Conservation (phyloP, 1,139 yeast species). For the Lodderomyces pseudojiufengensis region DNA sequence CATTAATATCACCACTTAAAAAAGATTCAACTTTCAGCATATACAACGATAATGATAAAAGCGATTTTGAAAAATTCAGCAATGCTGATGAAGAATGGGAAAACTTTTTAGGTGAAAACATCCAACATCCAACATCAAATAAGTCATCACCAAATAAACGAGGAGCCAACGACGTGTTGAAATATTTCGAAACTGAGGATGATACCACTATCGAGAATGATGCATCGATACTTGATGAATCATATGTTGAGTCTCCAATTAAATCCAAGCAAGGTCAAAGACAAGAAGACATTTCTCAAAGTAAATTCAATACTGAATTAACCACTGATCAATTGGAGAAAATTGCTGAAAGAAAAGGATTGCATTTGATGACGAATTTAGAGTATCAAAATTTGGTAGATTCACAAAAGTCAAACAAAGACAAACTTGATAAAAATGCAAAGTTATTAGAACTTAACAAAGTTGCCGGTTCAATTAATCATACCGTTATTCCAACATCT, state of each 20-base stretch:
- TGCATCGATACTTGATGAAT: neutral
- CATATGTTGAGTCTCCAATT: conserved; percentile 2
- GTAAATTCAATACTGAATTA: too few species aligned
- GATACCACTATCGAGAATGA: conserved; percentile 3
- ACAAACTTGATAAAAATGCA: conserved; percentile 21
- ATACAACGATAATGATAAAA: neutral
- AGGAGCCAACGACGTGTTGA: too few species aligned
- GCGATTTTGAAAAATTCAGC: conserved; percentile 26
- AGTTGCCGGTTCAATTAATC: conserved; percentile 32
- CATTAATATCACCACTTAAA: conserved; percentile 34
- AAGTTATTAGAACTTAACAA: conserved; percentile 24
- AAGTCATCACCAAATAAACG: conserved; percentile 7
- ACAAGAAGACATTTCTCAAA: too few species aligned
- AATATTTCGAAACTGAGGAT: conserved; percentile 13
- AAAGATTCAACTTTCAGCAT: conserved; percentile 33
- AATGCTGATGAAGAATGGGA: conserved; percentile 29
- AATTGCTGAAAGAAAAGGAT: conserved; percentile 25
- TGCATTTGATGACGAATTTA: conserved; percentile 22
- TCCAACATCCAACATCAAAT: conserved; percentile 23
- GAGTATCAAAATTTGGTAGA: conserved; percentile 28
- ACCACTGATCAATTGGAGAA: conserved; percentile 14
- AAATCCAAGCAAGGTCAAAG: neutral
- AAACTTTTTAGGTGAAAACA: conserved; percentile 31
- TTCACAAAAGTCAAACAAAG: conserved; percentile 32
- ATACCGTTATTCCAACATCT: conserved; percentile 27